Evolutionary conservation across 73 alveolate species (phyloP).

Genomic region (Paramecium caudatum): DNA sequence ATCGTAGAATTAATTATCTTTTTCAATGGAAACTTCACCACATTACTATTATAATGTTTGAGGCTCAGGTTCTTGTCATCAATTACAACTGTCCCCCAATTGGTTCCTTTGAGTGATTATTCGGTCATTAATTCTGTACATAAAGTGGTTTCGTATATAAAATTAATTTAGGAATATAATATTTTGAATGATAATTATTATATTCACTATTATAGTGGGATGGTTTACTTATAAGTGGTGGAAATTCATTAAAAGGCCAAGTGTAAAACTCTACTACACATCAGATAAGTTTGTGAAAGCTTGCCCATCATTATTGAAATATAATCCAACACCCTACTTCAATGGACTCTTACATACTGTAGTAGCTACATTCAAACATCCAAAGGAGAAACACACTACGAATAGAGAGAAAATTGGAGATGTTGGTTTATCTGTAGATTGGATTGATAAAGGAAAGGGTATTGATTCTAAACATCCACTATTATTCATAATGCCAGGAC

Average conservation of each 20-base stretch:
- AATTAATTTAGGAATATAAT: too few relatives aligned
- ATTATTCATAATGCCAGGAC: slow-evolving; percentile 66
- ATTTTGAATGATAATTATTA: too few relatives aligned
- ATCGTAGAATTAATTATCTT: neutral
- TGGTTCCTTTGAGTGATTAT: slow-evolving; percentile 11
- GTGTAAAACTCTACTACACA: neutral
- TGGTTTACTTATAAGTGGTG: neutral
- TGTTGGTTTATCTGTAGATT: slow-evolving; percentile 51
- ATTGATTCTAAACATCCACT: slow-evolving; percentile 3
- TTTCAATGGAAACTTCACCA: slow-evolving; percentile 13
- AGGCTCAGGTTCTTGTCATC: slow-evolving; percentile 15
- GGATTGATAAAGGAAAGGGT: slow-evolving; percentile 34
- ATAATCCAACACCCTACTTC: slow-evolving; percentile 5
- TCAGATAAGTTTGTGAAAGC: neutral
- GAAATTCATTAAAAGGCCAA: neutral
- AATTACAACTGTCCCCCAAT: neutral
- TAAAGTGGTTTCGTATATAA: too few relatives aligned
- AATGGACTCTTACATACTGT: slow-evolving; percentile 62
- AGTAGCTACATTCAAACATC: neutral
- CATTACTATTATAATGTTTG: neutral
- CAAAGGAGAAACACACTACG: neutral
- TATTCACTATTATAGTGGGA: too few relatives aligned
- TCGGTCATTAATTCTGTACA: slow-evolving; percentile 20
- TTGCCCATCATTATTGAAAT: slow-evolving; percentile 46
- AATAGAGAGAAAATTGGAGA: slow-evolving; percentile 45